Conservation (phyloP, 805 yeast genomes). For the Yamadazyma nakazawae region DNA sequence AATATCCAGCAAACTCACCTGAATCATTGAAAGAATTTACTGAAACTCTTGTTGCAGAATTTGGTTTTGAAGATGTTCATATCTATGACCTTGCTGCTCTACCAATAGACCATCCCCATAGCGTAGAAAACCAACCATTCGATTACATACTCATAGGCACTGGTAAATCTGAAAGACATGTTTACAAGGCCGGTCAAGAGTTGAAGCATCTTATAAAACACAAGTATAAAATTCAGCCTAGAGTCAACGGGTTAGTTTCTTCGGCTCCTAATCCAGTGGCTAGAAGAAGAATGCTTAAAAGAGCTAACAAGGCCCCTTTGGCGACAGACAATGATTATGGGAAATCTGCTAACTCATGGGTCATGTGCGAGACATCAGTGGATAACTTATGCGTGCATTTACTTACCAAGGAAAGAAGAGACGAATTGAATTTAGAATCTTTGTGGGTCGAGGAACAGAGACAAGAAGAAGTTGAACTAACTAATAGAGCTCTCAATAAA, state of each 20-base stretch:
- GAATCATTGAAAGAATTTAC: conserved; percentile 43
- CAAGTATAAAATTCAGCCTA: conserved; percentile 35
- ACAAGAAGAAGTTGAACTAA: background rate
- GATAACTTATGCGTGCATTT: conserved; percentile 70
- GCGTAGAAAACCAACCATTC: conserved; percentile 24
- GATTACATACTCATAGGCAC: conserved; percentile 56
- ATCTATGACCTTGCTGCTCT: conserved; percentile 61
- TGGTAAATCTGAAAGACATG: conserved; percentile 75
- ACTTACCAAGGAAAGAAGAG: conserved; percentile 66
- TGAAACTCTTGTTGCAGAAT: conserved; percentile 48
- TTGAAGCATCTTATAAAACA: conserved; percentile 58
- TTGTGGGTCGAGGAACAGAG: conserved; percentile 44
- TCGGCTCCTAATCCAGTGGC: conserved; percentile 43
- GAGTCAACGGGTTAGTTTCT: conserved; percentile 70
- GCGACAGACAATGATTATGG: conserved; percentile 58
- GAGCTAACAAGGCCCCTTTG: conserved; percentile 52
- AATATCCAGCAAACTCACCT: conserved; percentile 61
- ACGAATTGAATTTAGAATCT: conserved; percentile 65
- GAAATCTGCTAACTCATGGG: conserved; percentile 69
- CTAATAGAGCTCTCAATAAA: no score
- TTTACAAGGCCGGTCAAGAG: conserved; percentile 64
- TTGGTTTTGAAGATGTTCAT: conserved; percentile 62
- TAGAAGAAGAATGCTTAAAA: conserved; percentile 42
- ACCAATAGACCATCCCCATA: conserved; percentile 27
- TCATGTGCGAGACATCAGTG: conserved; percentile 56